Base-by-base conservation (phyloP, 257 asterid species). In the Echites panduratus region DNA sequence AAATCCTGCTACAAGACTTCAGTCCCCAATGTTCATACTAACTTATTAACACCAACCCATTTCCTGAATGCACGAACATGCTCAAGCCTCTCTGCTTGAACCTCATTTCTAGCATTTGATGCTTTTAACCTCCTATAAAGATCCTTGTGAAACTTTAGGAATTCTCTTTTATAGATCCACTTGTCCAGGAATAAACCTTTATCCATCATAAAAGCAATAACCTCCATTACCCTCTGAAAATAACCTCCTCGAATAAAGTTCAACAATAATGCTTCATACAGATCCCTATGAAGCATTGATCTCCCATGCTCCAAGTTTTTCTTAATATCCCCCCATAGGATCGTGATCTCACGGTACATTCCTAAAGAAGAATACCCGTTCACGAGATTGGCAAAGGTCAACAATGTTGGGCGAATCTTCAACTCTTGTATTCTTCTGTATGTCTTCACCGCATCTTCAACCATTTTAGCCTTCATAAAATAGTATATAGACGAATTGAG, bases 161-260 rank as follows among this genome's bases (percentile, higher is more conserved):
- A 94, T 79, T 89, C 97, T 14, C 41, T 77, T 84, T 73, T 85
- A 56, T 81, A 94, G 74, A 85, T 59, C 91, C 90, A 83, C 84
- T 87, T 91, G 76, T 94, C 99, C 84, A 89, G 20, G 73, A 76
- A 94, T 95, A 94, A 82, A 41, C 70, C 67, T 43, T 74, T 82
- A 81, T 85, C 84, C 84, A 72, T 83, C 97, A 89, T 94, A 52
- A 86, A 72, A 68, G 81, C 79, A 72, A 85, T 79, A n/a, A 88
- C 83, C 82, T 94, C 97, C 96, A 91, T 81, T 68, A 84, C 89
- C 87, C 93, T 89, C 79, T 89, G 93, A 71, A 94, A 94, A 76
- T 91, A 94, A 56, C 97, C 99, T 38, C 96, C 99, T 52, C 89
- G 80, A 52, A 94, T 77, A 74, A 94, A 89, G 88, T 73, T 86